Conservation (phyloP, 2,329 filamentous ascomycete genomes). For the Furcasterigmium sp. region DNA sequence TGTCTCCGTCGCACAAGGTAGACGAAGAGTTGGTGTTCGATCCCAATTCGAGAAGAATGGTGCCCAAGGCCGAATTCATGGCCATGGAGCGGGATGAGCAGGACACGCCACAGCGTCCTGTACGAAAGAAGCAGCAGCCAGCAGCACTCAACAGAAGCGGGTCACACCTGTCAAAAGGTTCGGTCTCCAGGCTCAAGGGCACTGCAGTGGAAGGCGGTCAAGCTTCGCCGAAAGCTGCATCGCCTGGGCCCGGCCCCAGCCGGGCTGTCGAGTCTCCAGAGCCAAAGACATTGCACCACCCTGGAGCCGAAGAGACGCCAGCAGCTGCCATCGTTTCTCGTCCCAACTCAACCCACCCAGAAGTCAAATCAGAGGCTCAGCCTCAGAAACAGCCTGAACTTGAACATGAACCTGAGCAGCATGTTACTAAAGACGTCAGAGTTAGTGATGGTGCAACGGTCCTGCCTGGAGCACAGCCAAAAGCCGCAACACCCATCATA, state of each 20-base stretch:
- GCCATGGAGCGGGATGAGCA: slow-evolving; percentile 33
- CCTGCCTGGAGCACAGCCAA: slow-evolving; percentile 3
- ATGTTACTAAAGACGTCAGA: slow-evolving; percentile 3
- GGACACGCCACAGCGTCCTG: slow-evolving; percentile 2
- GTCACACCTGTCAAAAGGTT: slow-evolving; percentile 45
- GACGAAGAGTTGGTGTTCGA: slow-evolving; percentile 53
- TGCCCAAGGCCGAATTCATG: slow-evolving; percentile 39
- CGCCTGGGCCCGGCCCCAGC: not conserved
- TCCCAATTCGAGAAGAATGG: slow-evolving; percentile 60
- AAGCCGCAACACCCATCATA: slow-evolving; percentile 9
- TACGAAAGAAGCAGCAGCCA: slow-evolving; percentile 27
- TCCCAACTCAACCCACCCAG: not conserved
- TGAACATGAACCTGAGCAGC: not conserved
- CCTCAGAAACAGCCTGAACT: not conserved
- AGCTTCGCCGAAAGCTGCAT: slow-evolving; percentile 6
- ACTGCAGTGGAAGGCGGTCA: slow-evolving; percentile 34
- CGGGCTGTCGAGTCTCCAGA: not conserved
- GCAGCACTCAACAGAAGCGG: slow-evolving; percentile 31
- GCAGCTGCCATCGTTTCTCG: not conserved
- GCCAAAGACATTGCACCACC: slow-evolving; percentile 1
- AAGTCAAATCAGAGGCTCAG: not conserved
- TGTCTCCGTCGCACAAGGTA: slow-evolving; percentile 19
- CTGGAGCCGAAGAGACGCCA: not conserved
- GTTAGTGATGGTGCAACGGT: slow-evolving; percentile 5
- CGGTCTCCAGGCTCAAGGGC: slow-evolving; percentile 44